These are phyloP conservation scores for Gaeumannomyces tritici DNA, from an alignment of 2,329 filamentous ascomycete species.

Conservation along the genomic window DNA sequence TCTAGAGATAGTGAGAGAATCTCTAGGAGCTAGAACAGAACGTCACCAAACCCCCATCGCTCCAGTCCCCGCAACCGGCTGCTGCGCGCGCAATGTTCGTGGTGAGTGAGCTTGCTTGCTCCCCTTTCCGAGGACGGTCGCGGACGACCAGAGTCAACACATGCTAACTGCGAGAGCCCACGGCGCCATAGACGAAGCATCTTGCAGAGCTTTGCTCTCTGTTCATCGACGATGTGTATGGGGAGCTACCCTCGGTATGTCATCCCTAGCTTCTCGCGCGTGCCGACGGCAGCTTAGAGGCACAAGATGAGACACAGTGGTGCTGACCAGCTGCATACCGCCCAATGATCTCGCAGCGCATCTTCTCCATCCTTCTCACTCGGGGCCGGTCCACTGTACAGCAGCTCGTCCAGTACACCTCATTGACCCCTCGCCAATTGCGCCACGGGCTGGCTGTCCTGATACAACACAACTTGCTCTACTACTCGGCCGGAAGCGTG, in stretches of 20 bases:
- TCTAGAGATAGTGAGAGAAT: slow-evolving; percentile 72
- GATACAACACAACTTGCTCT: slow-evolving; percentile 80
- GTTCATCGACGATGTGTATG: slow-evolving; percentile 80
- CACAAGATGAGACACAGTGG: not conserved
- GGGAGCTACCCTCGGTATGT: slow-evolving; percentile 82
- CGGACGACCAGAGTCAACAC: not conserved
- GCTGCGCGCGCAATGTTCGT: slow-evolving; percentile 18
- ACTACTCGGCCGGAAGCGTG: slow-evolving; percentile 45
- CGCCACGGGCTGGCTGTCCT: slow-evolving; percentile 76
- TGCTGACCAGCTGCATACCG: not conserved
- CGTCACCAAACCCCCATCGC: slow-evolving; percentile 6
- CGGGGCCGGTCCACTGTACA: slow-evolving; percentile 67
- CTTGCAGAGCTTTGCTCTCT: slow-evolving; percentile 83
- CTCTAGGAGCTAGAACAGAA: slow-evolving; percentile 56
- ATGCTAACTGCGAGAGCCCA: slow-evolving; percentile 13
- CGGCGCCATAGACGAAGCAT: slow-evolving; percentile 50
- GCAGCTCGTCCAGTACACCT: slow-evolving; percentile 62
- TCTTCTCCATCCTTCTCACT: slow-evolving; percentile 69
- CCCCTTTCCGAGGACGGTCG: not conserved
- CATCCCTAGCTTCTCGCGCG: not conserved
- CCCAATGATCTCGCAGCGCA: slow-evolving; percentile 49
- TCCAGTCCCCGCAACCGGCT: not conserved
- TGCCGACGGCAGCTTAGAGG: not conserved
- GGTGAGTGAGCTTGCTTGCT: slow-evolving; percentile 16
- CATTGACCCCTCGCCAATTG: slow-evolving; percentile 64